A percentile compares a stretch with the other conserved stretches of the same genome.
Evolutionary conservation across 495 filamentous ascomycete species (phyloP).

Genomic region (Melanomma pulvis-pyrius): DNA sequence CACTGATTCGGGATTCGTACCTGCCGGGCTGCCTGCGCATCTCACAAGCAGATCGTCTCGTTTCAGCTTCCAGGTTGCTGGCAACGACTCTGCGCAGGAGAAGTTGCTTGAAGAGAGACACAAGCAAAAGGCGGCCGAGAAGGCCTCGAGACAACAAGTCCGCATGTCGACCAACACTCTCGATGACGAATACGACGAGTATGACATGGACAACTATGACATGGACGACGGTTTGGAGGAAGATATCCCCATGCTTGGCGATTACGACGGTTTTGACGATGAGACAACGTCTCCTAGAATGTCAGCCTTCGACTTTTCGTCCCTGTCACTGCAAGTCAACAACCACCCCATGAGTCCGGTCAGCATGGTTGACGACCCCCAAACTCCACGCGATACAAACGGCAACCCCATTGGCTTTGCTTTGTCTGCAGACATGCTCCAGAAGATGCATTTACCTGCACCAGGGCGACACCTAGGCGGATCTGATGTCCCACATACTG

Average conservation of each 20-base stretch:
- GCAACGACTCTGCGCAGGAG: conserved; percentile 78
- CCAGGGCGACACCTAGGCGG: conserved; percentile 9
- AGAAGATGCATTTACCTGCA: conserved; percentile 18
- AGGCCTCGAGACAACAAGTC: conserved; percentile 46
- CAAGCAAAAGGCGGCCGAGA: conserved; percentile 67
- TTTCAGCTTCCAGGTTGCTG: conserved; percentile 87
- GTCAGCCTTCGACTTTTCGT: conserved; percentile 33
- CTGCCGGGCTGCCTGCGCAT: conserved; percentile 51
- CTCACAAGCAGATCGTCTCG: conserved; percentile 85
- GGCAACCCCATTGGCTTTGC: conserved; percentile 36
- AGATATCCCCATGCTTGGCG: conserved; percentile 39
- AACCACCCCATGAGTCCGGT: conserved; percentile 29
- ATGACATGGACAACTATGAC: conserved; percentile 33
- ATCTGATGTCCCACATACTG: conserved; percentile 6
- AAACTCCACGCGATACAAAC: conserved; percentile 31
- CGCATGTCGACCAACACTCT: conserved; percentile 41
- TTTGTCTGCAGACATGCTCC: conserved; percentile 20
- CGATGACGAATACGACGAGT: conserved; percentile 44
- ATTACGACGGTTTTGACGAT: conserved; percentile 55
- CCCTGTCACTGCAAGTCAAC: conserved; percentile 8
- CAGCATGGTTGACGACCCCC: conserved; percentile 17
- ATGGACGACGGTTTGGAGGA: conserved; percentile 43
- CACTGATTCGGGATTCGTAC: conserved; percentile 45
- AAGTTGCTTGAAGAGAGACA: conserved; percentile 83
- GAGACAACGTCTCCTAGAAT: conserved; percentile 38